Conservation (phyloP, 2,329 filamentous ascomycete genomes). For the Graphilbum ipis-grandicollis region DNA sequence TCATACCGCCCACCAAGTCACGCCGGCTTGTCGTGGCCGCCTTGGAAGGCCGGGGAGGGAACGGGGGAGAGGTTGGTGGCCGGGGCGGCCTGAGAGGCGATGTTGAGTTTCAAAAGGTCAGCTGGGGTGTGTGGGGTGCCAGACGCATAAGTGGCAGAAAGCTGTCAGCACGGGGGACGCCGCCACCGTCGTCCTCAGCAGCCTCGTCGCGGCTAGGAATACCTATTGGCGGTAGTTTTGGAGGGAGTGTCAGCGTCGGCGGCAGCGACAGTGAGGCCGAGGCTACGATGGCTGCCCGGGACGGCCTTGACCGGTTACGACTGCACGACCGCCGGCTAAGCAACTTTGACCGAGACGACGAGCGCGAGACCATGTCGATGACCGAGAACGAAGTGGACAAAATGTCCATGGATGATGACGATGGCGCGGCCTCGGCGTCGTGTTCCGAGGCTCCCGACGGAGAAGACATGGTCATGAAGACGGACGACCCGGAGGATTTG, state of each 20-base stretch:
- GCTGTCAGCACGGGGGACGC: slow-evolving; percentile 13
- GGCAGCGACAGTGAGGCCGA: neutral
- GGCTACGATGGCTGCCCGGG: neutral
- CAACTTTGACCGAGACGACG: slow-evolving; percentile 42
- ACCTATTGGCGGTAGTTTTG: slow-evolving; percentile 27
- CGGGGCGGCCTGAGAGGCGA: slow-evolving; percentile 48
- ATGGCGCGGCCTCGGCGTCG: slow-evolving; percentile 51
- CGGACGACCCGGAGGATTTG: slow-evolving; percentile 65
- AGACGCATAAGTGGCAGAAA: slow-evolving; percentile 32
- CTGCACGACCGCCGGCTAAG: slow-evolving; percentile 43
- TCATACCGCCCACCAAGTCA: slow-evolving; percentile 77
- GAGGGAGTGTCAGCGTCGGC: slow-evolving; percentile 14
- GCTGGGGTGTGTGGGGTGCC: slow-evolving; percentile 94
- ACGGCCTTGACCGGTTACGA: slow-evolving; percentile 23
- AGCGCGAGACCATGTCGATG: slow-evolving; percentile 49
- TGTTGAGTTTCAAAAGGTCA: slow-evolving; percentile 84
- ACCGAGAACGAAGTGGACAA: slow-evolving; percentile 79
- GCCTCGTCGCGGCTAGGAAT: too few species aligned
- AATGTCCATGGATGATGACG: slow-evolving; percentile 74
- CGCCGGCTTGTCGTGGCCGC: slow-evolving; percentile 83
- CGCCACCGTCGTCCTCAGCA: slow-evolving; percentile 23
- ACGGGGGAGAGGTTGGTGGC: slow-evolving; percentile 29
- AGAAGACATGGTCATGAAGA: slow-evolving; percentile 35
- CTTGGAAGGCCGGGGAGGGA: slow-evolving; percentile 61
- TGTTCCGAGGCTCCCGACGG: slow-evolving; percentile 59